Conservation (phyloP, 257 asterid species). For the Nyctanthes arbortristis region DNA sequence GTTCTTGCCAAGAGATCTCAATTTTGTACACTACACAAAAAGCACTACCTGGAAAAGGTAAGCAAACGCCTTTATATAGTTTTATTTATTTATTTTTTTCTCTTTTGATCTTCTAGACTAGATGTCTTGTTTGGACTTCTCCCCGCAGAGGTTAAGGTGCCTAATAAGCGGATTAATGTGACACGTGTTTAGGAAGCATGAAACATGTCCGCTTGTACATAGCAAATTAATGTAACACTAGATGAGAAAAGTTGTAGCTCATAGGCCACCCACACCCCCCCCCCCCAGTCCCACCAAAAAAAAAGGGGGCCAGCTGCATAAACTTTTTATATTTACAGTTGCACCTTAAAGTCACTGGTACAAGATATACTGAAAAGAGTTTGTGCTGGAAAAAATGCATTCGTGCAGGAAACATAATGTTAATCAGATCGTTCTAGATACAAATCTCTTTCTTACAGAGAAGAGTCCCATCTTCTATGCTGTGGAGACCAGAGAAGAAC, state of each 20-base stretch:
- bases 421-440: conserved; percentile 45
- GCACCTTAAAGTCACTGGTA: neutral
- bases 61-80: conserved; percentile 15
- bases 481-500: conserved; percentile 42
- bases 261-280: too few relatives aligned
- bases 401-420: conserved; percentile 36
- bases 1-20: conserved; percentile 52
- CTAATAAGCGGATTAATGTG: neutral
- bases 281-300: too few relatives aligned
- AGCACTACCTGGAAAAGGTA: conserved; percentile 34
- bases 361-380: too few relatives aligned
- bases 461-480: conserved; percentile 35
- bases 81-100: neutral
- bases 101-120: too few relatives aligned
- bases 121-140: too few relatives aligned
- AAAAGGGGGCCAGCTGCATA: too few relatives aligned
- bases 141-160: neutral
- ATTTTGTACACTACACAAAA: conserved; percentile 41
- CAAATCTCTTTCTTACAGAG: conserved; percentile 33
- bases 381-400: neutral
- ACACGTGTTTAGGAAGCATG: neutral
- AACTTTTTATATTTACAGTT: too few relatives aligned
- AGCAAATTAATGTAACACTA: too few relatives aligned
- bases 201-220: too few relatives aligned
- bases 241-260: too few relatives aligned